Base-by-base conservation (phyloP, 805 yeast species). In the Wickerhamiella sorbophila region DNA sequence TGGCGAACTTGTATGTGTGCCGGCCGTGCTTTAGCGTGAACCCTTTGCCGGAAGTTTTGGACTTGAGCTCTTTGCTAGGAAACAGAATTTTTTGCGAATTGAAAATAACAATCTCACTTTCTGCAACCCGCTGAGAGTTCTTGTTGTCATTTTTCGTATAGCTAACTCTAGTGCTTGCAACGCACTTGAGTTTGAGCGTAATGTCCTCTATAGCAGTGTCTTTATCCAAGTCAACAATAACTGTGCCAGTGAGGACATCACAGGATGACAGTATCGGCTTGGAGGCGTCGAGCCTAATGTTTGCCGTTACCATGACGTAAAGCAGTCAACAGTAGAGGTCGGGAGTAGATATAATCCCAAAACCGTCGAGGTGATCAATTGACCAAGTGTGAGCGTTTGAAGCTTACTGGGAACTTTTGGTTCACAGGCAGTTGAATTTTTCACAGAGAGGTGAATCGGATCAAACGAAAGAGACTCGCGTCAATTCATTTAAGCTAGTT, bases 241-340 rank as follows among this genome's bases (percentile, higher is more conserved):
- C 46, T 31, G 32, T 44, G 2, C 52, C 52, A 4, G 27, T 24
- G 5, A 49, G n/a, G n/a, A 17, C 32, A 18, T 42, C 47, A n/a
- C 51, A 49, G n/a, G 45, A 37, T 1, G 39, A 33, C 31, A 44
- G 41, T 12, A 36, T 35, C 24, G 37, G 32, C 32, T 43, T 38
- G 20, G 43, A 36, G 6, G 42, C 40, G 18, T 43, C 38, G 14
- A 44, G 16, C 17, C 17, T 33, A 22, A 44, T 26, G 5, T 22
- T 33, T 3, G 42, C 31, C 18, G 35, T 20, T 4, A 38, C 26
- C 26, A 24, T 24, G 29, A 24, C 29, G 29, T 24, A 24, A 24
- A 24, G n/a, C n/a, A n/a, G n/a, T n/a, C n/a, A n/a, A n/a, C n/a
- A n/a, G n/a, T n/a, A n/a, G n/a, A n/a, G n/a, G n/a, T n/a, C n/a